Evolutionary conservation across 2,329 filamentous ascomycete species (phyloP).

Genomic region (Gnomoniopsis sp.): DNA sequence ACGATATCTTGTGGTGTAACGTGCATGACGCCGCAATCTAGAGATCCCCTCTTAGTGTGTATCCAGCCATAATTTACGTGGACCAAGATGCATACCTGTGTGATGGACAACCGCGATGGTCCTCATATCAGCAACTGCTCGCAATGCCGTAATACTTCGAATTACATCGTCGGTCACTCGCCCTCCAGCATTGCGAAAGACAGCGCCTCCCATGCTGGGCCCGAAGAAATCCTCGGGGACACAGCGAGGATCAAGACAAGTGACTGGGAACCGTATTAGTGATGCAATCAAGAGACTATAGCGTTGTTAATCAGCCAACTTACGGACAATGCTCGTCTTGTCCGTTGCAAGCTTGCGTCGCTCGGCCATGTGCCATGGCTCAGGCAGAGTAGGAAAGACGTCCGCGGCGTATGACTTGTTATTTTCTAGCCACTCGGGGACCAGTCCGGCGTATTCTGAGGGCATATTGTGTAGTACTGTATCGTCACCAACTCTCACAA

Average conservation of each 20-base stretch:
- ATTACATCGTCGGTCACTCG: slow-evolving; percentile 12
- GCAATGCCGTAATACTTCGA: slow-evolving; percentile 4
- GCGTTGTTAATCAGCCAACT: not conserved
- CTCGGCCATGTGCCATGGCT: slow-evolving; percentile 11
- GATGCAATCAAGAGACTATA: not conserved
- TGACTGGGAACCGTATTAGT: not conserved
- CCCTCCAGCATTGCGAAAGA: slow-evolving; percentile 13
- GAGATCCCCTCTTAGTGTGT: not conserved
- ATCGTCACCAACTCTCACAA: not conserved
- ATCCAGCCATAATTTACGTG: not conserved
- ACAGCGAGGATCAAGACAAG: slow-evolving; percentile 12
- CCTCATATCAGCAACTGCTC: slow-evolving; percentile 3
- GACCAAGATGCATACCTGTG: not conserved
- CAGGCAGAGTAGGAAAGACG: not conserved
- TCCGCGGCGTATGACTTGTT: slow-evolving; percentile 9
- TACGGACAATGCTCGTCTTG: slow-evolving; percentile 2
- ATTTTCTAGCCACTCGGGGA: slow-evolving; percentile 9
- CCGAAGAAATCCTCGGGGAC: slow-evolving; percentile 15
- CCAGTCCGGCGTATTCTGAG: not conserved
- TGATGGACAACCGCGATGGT: slow-evolving; percentile 7
- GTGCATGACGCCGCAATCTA: slow-evolving; percentile 14
- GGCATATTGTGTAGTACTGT: not conserved
- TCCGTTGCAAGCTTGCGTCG: not conserved
- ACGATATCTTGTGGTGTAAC: not conserved
- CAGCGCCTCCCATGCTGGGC: not conserved